Percentiles rank a stretch among this genome's conserved stretches.
These are phyloP conservation scores for Mycotypha africana DNA, from an alignment of 371 early-diverging fungal species.

Conservation along the genomic window DNA sequence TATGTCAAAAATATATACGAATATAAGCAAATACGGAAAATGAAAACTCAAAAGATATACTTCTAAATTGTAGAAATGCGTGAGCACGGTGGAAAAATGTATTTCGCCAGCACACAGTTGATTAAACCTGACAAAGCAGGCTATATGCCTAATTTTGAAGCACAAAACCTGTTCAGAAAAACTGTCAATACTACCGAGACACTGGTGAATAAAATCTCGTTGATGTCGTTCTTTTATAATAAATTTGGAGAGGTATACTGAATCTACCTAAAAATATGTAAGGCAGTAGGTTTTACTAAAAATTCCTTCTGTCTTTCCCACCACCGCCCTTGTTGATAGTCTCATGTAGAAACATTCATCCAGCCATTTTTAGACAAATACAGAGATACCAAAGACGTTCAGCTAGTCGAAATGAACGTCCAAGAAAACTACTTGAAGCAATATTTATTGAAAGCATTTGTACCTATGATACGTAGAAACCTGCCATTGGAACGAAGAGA, in stretches of 20 bases:
- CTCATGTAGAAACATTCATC: conserved; percentile 53
- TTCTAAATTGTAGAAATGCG: conserved; percentile 42
- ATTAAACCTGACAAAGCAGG: conserved; percentile 53
- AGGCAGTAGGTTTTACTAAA: not conserved
- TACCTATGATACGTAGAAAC: conserved; percentile 57
- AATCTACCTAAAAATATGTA: not conserved
- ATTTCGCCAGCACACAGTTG: conserved; percentile 51
- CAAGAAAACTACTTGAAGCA: conserved; percentile 65
- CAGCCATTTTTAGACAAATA: conserved; percentile 50
- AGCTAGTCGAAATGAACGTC: conserved; percentile 46
- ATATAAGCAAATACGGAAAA: no score
- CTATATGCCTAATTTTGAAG: conserved; percentile 68
- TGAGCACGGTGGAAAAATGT: conserved; percentile 63
- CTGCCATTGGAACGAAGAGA: conserved; percentile 53
- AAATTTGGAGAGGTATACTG: conserved; percentile 63
- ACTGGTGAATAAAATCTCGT: conserved; percentile 46
- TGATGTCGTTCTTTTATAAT: conserved; percentile 67
- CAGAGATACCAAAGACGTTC: conserved; percentile 19
- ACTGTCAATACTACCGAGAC: conserved; percentile 53
- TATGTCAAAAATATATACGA: no score
- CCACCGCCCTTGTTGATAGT: conserved; percentile 9
- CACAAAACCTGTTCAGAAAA: conserved; percentile 46
- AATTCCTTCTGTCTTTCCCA: not conserved
- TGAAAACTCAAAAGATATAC: not conserved
- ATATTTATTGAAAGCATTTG: conserved; percentile 52